Evolutionary conservation across 2,329 filamentous ascomycete genomes (phyloP).

Genomic region (Arthroderma uncinatum): DNA sequence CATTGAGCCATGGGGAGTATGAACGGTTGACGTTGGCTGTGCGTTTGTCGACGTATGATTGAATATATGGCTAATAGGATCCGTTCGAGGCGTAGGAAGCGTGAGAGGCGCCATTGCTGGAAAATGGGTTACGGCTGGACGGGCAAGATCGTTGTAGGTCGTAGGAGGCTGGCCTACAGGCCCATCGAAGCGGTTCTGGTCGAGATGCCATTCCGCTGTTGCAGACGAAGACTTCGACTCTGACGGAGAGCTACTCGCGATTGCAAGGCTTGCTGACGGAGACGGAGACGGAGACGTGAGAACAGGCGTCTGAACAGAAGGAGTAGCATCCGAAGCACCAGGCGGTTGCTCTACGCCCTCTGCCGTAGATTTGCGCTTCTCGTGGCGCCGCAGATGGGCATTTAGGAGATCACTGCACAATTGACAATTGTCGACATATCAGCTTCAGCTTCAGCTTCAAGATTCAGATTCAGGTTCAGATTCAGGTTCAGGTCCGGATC

Average conservation of each 20-base stretch:
- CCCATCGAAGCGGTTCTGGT: neutral
- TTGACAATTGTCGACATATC: too few species aligned
- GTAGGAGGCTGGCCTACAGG: neutral
- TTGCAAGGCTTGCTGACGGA: neutral
- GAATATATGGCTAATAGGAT: neutral
- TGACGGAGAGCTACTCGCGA: neutral
- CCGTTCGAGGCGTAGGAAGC: conserved; percentile 10
- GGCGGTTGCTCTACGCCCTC: neutral
- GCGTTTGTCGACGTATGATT: neutral
- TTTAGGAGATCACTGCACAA: conserved; percentile 18
- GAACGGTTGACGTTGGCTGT: conserved; percentile 1
- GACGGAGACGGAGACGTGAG: neutral
- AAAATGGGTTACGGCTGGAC: conserved; percentile 4
- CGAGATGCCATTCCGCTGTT: conserved; percentile 5
- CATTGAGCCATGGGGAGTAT: neutral
- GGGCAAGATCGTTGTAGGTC: neutral
- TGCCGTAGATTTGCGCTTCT: conserved; percentile 13
- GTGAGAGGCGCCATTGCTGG: conserved; percentile 5
- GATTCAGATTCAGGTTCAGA: too few species aligned
- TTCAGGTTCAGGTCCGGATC: too few species aligned
- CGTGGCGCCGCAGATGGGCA: conserved; percentile 18
- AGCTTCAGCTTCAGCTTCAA: too few species aligned
- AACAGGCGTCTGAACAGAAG: neutral
- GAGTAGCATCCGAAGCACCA: neutral
- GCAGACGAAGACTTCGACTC: neutral